phyloP scores from a whole-genome alignment of 2,329 filamentous ascomycete genomes.

The Verruconis gallopava region DNA sequence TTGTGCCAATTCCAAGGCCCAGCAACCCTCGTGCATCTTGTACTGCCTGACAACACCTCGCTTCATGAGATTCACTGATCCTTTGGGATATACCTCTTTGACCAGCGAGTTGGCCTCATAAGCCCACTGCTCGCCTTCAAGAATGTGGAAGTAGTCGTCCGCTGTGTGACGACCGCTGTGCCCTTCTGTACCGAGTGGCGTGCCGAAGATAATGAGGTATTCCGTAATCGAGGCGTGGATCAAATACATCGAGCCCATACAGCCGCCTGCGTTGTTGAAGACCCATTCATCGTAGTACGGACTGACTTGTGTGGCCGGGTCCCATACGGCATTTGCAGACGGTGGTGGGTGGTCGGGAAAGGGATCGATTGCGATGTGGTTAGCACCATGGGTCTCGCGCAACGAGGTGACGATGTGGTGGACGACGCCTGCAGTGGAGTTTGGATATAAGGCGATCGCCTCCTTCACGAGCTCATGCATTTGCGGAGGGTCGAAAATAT shows the following conservation, averaged over 20 bases:
- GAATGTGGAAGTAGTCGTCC: conserved; percentile 90
- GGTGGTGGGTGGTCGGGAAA: conserved; percentile 10
- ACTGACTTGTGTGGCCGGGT: conserved; percentile 13
- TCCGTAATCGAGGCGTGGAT: conserved; percentile 82
- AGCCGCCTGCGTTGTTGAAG: conserved; percentile 83
- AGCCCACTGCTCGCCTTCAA: conserved; percentile 62
- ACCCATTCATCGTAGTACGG: conserved; percentile 61
- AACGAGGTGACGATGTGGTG: conserved; percentile 58
- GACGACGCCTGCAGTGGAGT: conserved; percentile 59
- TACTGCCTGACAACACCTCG: conserved; percentile 71
- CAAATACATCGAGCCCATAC: conserved; percentile 86
- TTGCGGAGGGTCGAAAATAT: conserved; percentile 59
- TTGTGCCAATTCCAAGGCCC: conserved; percentile 65
- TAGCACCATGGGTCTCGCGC: conserved; percentile 28
- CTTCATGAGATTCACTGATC: conserved; percentile 57
- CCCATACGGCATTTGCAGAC: background rate
- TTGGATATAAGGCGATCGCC: conserved; percentile 55
- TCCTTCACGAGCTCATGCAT: conserved; percentile 56
- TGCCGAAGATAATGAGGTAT: conserved; percentile 82
- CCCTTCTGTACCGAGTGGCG: conserved; percentile 72
- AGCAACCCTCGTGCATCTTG: conserved; percentile 62
- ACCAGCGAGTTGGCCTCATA: conserved; percentile 49
- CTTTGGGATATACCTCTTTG: conserved; percentile 53
- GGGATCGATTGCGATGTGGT: conserved; percentile 8
- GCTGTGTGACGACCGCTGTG: conserved; percentile 81